Evolutionary conservation across 2,329 filamentous ascomycete genomes (phyloP), one percentile per base, ranked within the genome.

Genomic region (Fusarium sp.): DNA sequence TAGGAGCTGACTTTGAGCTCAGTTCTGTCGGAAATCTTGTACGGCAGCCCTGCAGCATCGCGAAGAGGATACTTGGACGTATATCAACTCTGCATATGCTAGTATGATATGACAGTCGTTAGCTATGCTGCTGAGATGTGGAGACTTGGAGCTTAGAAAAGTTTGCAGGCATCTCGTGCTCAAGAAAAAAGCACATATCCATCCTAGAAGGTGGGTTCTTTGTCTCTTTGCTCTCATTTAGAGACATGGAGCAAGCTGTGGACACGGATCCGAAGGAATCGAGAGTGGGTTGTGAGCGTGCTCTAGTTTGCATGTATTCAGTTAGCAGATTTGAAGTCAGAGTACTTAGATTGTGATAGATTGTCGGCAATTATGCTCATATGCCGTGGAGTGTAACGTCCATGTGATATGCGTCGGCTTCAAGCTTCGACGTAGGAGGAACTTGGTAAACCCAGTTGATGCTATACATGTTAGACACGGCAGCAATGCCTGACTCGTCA

Each of bases 391-490:
- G 24, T 13, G 31, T 49, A 49, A 31, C 10, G 28, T 13, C 28
- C 10, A 10, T 13, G 28, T 31, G 28, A 13, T 31, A 31, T 31
- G 10, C 18, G 17, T 18, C 45, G 7, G 33, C 10, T 34, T 57
- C 20, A 34, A 63, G 20, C 34, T 63, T n/a, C 33, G 22, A 45
- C 18, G 34, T 33, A 24, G 24, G 26, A 57, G n/a, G 28, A 36
- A 17, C 34, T 28, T 31, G 14, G 14, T n/a, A 8, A 7, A 9
- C 24, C 13, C 8, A 20, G 18, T n/a, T 8, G 20, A 36, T 6
- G 11, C 14, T 40, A 20, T 22, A 22, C 10, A 20, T 20, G 11
- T 14, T 11, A 4, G 10, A 40, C 39, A 40, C 14, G 28, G 8
- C 9, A 43, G 9, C n/a, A 40, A 45, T 18, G 7, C 5, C 18